Percentiles rank a stretch among this genome's conserved stretches.
phyloP scores from a whole-genome alignment of 306 rosid genomes.

The Cucumis melo region DNA sequence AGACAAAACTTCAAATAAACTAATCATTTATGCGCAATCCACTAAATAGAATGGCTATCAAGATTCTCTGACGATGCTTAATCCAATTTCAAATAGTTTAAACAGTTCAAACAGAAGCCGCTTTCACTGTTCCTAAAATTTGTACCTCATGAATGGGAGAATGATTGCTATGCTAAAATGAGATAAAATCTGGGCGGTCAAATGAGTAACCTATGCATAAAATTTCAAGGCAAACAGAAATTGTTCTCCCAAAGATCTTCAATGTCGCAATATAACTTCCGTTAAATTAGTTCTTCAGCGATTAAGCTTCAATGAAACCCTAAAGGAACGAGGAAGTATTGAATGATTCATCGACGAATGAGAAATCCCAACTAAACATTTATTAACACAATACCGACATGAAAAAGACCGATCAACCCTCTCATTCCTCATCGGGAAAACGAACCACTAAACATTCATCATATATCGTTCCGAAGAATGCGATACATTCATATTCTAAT shows the following conservation, averaged over 20 bases:
- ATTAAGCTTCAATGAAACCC: neutral
- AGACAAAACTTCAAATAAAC: neutral
- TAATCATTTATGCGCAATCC: neutral
- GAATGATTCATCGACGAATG: neutral
- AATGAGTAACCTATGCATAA: neutral
- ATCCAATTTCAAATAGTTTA: neutral
- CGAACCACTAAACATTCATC: neutral
- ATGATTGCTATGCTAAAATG: neutral
- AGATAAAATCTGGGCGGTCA: neutral
- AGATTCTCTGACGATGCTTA: neutral
- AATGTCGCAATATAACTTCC: neutral
- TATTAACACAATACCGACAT: neutral
- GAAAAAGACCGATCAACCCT: neutral
- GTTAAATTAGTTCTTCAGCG: neutral
- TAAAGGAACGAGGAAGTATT: neutral
- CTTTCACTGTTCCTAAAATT: neutral
- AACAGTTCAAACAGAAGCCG: neutral
- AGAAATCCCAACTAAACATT: neutral
- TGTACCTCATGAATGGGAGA: neutral
- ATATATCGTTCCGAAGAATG: neutral
- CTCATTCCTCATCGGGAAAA: neutral
- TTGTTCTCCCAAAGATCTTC: neutral
- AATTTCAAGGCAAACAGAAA: neutral
- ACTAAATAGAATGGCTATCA: neutral
- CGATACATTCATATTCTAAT: neutral